Percentiles rank a stretch among this genome's conserved stretches.
These are phyloP conservation scores for Dendrobium officinale DNA, from an alignment of 106 monocot species.

Conservation along the genomic window DNA sequence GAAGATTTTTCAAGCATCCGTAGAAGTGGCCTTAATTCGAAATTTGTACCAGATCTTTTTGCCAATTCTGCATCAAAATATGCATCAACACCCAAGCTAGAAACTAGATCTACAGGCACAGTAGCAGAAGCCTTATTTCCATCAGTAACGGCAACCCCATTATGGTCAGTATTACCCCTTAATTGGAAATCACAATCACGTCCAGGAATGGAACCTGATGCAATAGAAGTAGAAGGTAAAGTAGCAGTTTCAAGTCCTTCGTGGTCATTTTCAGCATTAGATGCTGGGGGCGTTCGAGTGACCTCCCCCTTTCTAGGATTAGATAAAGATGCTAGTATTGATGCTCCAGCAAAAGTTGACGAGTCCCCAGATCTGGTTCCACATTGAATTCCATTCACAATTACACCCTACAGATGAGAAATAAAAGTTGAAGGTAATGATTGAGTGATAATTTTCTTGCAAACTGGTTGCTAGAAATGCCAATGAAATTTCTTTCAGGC, in stretches of 20 bases:
- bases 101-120: slow-evolving; percentile 26
- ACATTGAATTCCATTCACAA: slow-evolving; percentile 34
- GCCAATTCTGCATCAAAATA: slow-evolving; percentile 26
- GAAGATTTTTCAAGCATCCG: slow-evolving; percentile 41
- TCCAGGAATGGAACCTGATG: slow-evolving; percentile 16
- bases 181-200: slow-evolving; percentile 18
- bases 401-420: slow-evolving; percentile 20
- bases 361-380: slow-evolving; percentile 52
- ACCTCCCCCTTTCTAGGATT: slow-evolving; percentile 39
- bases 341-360: slow-evolving; percentile 76
- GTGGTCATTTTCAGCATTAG: slow-evolving; percentile 35
- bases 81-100: slow-evolving; percentile 26
- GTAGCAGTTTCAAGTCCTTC: slow-evolving; percentile 24
- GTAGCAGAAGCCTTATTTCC: slow-evolving; percentile 18
- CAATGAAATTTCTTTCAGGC: slow-evolving; percentile 18
- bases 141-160: slow-evolving; percentile 21
- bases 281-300: slow-evolving; percentile 23
- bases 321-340: slow-evolving; percentile 74
- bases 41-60: slow-evolving; percentile 31
- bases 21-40: slow-evolving; percentile 34
- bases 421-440: slow-evolving; percentile 25
- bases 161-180: slow-evolving; percentile 21
- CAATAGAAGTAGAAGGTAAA: slow-evolving; percentile 30
- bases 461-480: slow-evolving; percentile 35
- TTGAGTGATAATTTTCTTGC: slow-evolving; percentile 20